These are phyloP conservation scores for Venturia oleaginea DNA, from an alignment of 2,329 filamentous ascomycete species.

Conservation along the genomic window DNA sequence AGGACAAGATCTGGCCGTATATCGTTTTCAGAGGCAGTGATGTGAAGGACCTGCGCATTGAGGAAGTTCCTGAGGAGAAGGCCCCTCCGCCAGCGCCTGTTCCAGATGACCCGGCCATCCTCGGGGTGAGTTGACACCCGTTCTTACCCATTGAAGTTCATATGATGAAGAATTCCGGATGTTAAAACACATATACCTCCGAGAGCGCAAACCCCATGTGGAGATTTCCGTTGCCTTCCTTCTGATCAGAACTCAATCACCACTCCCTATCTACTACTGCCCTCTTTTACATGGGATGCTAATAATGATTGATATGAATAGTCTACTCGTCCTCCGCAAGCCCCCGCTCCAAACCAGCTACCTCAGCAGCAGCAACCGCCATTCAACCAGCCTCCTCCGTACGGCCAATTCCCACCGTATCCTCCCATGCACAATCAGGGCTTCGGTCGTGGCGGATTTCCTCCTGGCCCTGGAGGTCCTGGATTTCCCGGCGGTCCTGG, in stretches of 20 bases:
- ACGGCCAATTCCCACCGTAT: slow-evolving; percentile 32
- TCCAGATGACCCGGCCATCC: slow-evolving; percentile 90
- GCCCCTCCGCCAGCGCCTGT: slow-evolving; percentile 63
- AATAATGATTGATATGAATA: slow-evolving; percentile 15
- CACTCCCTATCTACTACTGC: slow-evolving; percentile 16
- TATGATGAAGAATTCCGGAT: slow-evolving; percentile 98
- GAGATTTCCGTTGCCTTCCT: slow-evolving; percentile 99
- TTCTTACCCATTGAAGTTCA: slow-evolving; percentile 23
- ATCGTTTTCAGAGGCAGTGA: slow-evolving; percentile 98
- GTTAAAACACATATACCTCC: slow-evolving; percentile 81
- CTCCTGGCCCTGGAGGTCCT: slow-evolving; percentile 26
- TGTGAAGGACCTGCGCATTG: slow-evolving; percentile 94
- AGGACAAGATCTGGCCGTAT: slow-evolving; percentile 90
- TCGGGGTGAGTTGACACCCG: slow-evolving; percentile 67
- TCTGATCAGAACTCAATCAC: slow-evolving; percentile 54
- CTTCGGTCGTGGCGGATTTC: slow-evolving; percentile 39
- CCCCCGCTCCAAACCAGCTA: slow-evolving; percentile 4
- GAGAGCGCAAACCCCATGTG: slow-evolving; percentile 93
- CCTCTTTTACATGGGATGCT: slow-evolving; percentile 16
- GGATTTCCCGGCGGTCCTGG: slow-evolving; percentile 16
- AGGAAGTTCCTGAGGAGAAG: slow-evolving; percentile 64
- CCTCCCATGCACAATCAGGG: slow-evolving; percentile 38
- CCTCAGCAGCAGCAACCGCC: slow-evolving; percentile 25
- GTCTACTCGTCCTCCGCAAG: slow-evolving; percentile 13
- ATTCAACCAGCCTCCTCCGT: slow-evolving; percentile 25